Conservation (phyloP, 2,329 filamentous ascomycete genomes). For the Xylaria arbuscula region DNA sequence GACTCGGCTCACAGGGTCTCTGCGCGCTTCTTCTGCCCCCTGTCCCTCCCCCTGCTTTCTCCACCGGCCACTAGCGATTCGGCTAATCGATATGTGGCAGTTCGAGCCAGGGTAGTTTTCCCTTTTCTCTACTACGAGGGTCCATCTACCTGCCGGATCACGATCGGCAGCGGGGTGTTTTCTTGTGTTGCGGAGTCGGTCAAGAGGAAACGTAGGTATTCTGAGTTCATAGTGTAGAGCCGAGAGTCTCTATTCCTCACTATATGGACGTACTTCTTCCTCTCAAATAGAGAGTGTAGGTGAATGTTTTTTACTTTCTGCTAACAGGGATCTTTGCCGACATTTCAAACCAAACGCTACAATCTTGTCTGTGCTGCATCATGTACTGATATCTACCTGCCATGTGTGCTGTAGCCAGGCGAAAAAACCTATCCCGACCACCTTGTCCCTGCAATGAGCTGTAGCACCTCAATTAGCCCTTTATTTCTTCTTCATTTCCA, state of each 20-base stretch:
- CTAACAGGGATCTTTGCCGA: not conserved
- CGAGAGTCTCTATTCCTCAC: not conserved
- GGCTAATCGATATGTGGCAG: constrained; percentile 34
- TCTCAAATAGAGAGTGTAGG: no score
- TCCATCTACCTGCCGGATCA: constrained; percentile 15
- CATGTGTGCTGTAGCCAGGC: not conserved
- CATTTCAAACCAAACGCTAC: constrained; percentile 2
- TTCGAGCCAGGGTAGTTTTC: constrained; percentile 21
- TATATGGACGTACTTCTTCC: not conserved
- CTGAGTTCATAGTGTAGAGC: not conserved
- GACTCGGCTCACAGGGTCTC: constrained; percentile 26
- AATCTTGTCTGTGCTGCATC: not conserved
- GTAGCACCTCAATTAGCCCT: not conserved
- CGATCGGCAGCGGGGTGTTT: constrained; percentile 30
- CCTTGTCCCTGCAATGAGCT: constrained; percentile 21
- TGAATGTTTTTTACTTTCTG: not conserved
- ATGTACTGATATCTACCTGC: not conserved
- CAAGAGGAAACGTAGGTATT: constrained; percentile 2
- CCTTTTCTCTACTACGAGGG: not conserved
- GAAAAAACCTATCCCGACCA: constrained; percentile 7
- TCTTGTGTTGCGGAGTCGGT: constrained; percentile 30
- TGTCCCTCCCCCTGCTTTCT: constrained; percentile 18
- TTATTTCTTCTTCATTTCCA: not conserved
- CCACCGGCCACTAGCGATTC: constrained; percentile 28
- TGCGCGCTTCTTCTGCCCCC: not conserved